A percentile compares a stretch with the other conserved stretches of the same genome.
Evolutionary conservation across 2,329 filamentous ascomycete species (phyloP).

Genomic region (Hymenoscyphus albidus): DNA sequence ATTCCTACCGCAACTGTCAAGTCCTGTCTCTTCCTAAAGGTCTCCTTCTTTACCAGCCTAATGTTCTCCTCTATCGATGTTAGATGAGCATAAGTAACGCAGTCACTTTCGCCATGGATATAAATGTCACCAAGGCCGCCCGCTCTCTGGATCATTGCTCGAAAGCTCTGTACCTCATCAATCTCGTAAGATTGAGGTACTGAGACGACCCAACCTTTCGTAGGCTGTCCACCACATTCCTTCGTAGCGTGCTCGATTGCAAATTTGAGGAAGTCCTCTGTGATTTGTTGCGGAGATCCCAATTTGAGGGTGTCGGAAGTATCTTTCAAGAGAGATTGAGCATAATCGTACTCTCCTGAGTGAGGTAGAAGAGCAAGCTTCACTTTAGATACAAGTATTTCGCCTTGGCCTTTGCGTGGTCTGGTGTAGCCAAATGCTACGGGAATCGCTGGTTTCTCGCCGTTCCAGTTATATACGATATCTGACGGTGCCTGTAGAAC

Average conservation of each 20-base stretch:
- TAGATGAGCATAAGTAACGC: neutral
- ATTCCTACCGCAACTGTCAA: neutral
- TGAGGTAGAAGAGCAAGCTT: neutral
- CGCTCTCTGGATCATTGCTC: neutral
- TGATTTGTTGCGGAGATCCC: neutral
- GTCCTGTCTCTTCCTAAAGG: neutral
- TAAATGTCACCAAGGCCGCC: neutral
- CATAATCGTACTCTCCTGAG: neutral
- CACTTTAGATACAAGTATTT: neutral
- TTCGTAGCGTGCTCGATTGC: neutral
- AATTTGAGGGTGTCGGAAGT: neutral
- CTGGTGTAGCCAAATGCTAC: neutral
- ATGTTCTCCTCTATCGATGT: neutral
- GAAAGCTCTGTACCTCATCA: neutral
- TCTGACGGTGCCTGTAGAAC: neutral
- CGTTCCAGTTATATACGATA: neutral
- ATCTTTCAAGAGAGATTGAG: neutral
- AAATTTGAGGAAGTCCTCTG: slow-evolving; percentile 1
- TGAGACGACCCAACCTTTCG: neutral
- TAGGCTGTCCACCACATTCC: neutral
- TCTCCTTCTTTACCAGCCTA: neutral
- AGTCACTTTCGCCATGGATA: neutral
- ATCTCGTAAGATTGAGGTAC: neutral
- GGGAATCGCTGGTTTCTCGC: neutral
- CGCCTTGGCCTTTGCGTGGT: neutral